Percentiles rank a stretch among this genome's conserved stretches.
Evolutionary conservation across 2,329 filamentous ascomycete genomes (phyloP).

Genomic region (Xylariaceae sp.): DNA sequence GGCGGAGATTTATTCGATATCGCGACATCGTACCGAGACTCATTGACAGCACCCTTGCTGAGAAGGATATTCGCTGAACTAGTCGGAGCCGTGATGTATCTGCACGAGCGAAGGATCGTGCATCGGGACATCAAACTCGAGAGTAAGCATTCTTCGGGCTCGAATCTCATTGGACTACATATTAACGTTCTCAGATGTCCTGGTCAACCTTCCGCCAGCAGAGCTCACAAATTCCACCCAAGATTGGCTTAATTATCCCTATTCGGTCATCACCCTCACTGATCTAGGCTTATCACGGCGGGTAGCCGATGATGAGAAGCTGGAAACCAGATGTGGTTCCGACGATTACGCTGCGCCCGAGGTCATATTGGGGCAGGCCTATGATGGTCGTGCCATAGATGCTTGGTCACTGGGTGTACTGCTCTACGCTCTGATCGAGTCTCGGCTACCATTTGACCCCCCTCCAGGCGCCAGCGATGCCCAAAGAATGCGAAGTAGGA

Average conservation of each 20-base stretch:
- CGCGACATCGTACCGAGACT: constrained; percentile 65
- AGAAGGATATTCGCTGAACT: constrained; percentile 87
- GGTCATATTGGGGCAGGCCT: constrained; percentile 90
- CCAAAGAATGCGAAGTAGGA: constrained; percentile 71
- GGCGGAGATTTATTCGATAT: constrained; percentile 95
- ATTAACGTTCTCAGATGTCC: constrained; percentile 61
- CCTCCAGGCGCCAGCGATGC: constrained; percentile 75
- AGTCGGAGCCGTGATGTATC: constrained; percentile 77
- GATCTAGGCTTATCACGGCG: constrained; percentile 87
- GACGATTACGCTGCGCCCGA: constrained; percentile 98
- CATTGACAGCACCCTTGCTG: constrained; percentile 66
- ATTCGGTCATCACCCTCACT: constrained; percentile 82
- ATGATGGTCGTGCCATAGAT: constrained; percentile 87
- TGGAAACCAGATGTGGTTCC: constrained; percentile 91
- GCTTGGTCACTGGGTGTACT: constrained; percentile 94
- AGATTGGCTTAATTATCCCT: constrained; percentile 72
- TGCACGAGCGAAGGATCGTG: constrained; percentile 82
- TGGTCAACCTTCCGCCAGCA: constrained; percentile 74
- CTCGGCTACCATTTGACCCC: constrained; percentile 88
- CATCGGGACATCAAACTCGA: constrained; percentile 98
- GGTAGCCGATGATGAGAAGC: constrained; percentile 77
- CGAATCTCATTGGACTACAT: constrained; percentile 1
- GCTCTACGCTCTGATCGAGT: constrained; percentile 88
- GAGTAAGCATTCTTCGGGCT: constrained; percentile 51
- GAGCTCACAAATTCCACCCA: constrained; percentile 60